Conservation (phyloP, 495 filamentous ascomycete genomes). For the Tuber indicum region DNA sequence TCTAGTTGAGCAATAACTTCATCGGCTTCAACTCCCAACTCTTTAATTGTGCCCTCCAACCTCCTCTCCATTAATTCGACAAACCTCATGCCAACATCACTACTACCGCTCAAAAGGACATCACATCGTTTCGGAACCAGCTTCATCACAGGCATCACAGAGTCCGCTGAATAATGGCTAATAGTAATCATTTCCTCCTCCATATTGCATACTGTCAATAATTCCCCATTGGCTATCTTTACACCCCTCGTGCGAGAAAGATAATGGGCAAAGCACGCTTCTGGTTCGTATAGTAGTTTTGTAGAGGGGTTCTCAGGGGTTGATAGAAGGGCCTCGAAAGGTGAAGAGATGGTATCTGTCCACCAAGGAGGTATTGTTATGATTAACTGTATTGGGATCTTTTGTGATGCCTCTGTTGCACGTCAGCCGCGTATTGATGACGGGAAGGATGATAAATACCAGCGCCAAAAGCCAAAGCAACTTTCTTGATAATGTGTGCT, state of each 20-base stretch:
- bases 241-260: not conserved
- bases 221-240: not conserved
- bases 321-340: not conserved
- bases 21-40: not conserved
- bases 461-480: not conserved
- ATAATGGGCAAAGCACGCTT: not conserved
- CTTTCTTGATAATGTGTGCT: not conserved
- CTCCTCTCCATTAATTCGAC: slow-evolving; percentile 1
- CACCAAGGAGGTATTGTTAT: slow-evolving; percentile 1
- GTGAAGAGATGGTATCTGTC: not conserved
- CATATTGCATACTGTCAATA: not conserved
- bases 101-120: not conserved
- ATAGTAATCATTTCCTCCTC: not conserved
- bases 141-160: not conserved
- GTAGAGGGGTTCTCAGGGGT: not conserved
- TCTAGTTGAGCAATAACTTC: not conserved
- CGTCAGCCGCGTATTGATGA: not conserved
- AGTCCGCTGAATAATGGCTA: not conserved
- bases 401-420: not conserved
- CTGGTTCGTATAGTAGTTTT: not conserved
- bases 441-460: not conserved
- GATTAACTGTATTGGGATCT: not conserved
- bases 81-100: not conserved
- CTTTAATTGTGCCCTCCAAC: not conserved
- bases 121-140: not conserved